Conservation (phyloP, 169 alveolate genomes). For the Plasmodium yoelii region DNA sequence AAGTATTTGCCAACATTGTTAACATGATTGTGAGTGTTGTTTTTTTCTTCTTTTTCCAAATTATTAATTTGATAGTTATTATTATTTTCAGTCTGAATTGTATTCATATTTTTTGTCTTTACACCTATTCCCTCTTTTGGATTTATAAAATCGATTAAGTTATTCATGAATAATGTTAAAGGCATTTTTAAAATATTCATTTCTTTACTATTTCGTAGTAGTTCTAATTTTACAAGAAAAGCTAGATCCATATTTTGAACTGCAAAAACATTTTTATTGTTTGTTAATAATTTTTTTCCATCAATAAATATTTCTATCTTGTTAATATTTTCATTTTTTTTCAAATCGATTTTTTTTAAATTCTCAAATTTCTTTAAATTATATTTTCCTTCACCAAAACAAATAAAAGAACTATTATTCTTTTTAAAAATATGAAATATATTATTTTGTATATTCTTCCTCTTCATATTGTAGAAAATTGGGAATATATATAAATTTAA, state of each 20-base stretch:
- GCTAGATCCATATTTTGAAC: conserved; percentile 33
- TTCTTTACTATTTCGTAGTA: conserved; percentile 44
- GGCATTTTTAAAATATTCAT: conserved; percentile 60
- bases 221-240: conserved; percentile 44
- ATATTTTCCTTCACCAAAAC: conserved; percentile 30
- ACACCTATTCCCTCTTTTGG: not conserved
- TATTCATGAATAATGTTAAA: conserved; percentile 34
- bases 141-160: conserved; percentile 53
- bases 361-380: conserved; percentile 41
- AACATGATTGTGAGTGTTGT: not conserved
- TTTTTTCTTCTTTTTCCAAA: not conserved
- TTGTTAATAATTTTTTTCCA: conserved; percentile 46
- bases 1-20: not conserved
- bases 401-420: conserved; percentile 12
- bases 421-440: conserved; percentile 1
- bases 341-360: conserved; percentile 37
- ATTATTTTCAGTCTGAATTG: not conserved
- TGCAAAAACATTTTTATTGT: conserved; percentile 34
- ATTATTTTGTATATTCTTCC: not conserved
- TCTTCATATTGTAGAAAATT: not conserved
- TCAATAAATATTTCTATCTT: conserved; percentile 60
- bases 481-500: too few species aligned
- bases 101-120: too few species aligned
- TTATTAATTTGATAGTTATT: not conserved
- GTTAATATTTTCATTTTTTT: conserved; percentile 20